Evolutionary conservation across 257 asterid species (phyloP).

Genomic region (Oldenlandia corymbosa): DNA sequence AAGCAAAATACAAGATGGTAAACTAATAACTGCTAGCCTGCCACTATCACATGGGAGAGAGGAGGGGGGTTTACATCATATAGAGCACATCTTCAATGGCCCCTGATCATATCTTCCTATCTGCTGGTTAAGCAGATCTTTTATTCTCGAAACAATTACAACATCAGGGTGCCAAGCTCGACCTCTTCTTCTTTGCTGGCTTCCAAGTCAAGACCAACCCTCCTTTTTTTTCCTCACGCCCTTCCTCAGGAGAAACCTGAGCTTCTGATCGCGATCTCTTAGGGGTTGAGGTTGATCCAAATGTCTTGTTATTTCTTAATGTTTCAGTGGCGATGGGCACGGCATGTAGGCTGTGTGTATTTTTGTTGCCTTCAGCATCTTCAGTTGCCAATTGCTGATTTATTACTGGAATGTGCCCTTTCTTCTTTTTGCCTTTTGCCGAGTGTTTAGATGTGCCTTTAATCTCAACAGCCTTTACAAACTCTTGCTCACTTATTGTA

Average conservation of each 20-base stretch:
- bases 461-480: conserved; percentile 68
- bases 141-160: background rate
- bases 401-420: conserved; percentile 28
- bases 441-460: conserved; percentile 43
- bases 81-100: no score
- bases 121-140: background rate
- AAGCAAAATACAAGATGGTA: background rate
- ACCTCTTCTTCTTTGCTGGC: conserved; percentile 68
- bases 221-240: conserved; percentile 25
- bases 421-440: conserved; percentile 36
- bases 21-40: background rate
- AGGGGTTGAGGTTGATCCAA: conserved; percentile 33
- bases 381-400: conserved; percentile 29
- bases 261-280: conserved; percentile 45
- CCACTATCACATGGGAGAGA: no score
- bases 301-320: conserved; percentile 40
- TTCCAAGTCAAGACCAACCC: conserved; percentile 63
- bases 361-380: conserved; percentile 31
- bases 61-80: no score
- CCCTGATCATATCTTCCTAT: background rate
- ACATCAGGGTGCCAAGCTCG: conserved; percentile 47
- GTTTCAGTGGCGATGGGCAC: conserved; percentile 44
- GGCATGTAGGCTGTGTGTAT: conserved; percentile 34
- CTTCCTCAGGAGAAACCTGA: conserved; percentile 36
- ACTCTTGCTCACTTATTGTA: conserved; percentile 55